Conservation (phyloP, 805 yeast species). For the Pichia cephalocereana region DNA sequence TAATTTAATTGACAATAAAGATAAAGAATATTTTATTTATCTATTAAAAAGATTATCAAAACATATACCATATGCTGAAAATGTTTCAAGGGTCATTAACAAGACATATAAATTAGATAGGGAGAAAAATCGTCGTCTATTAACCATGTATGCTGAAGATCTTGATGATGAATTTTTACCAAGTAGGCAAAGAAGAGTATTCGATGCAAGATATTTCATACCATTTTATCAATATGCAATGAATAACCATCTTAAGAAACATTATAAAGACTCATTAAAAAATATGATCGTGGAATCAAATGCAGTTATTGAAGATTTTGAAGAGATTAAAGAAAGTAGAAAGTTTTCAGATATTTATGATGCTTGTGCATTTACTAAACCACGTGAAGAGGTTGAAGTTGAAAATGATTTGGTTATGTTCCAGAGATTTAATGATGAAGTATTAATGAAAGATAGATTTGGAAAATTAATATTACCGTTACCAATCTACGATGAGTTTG, state of each 20-base stretch:
- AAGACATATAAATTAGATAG: too few relatives aligned
- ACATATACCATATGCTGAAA: background rate
- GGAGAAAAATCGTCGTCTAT: too few relatives aligned
- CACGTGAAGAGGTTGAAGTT: background rate
- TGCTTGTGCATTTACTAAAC: background rate
- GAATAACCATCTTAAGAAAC: slow-evolving; percentile 1
- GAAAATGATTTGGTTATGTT: background rate
- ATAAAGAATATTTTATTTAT: background rate
- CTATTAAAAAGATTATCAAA: background rate
- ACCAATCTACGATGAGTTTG: slow-evolving; percentile 1
- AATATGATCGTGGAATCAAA: slow-evolving; percentile 2
- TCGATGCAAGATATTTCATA: slow-evolving; percentile 4
- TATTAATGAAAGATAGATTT: background rate
- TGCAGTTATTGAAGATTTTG: background rate
- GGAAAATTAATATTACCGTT: background rate
- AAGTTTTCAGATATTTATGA: background rate
- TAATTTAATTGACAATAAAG: background rate
- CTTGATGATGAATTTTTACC: background rate
- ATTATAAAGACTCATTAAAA: background rate
- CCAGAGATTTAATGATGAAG: background rate
- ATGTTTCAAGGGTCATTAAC: background rate
- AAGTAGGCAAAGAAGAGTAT: slow-evolving; percentile 3
- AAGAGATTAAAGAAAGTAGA: background rate
- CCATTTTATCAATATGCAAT: slow-evolving; percentile 1
- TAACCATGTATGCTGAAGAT: background rate